These are phyloP conservation scores for Lachnum nothofagi DNA, from an alignment of 2,329 filamentous ascomycete species.

Conservation along the genomic window DNA sequence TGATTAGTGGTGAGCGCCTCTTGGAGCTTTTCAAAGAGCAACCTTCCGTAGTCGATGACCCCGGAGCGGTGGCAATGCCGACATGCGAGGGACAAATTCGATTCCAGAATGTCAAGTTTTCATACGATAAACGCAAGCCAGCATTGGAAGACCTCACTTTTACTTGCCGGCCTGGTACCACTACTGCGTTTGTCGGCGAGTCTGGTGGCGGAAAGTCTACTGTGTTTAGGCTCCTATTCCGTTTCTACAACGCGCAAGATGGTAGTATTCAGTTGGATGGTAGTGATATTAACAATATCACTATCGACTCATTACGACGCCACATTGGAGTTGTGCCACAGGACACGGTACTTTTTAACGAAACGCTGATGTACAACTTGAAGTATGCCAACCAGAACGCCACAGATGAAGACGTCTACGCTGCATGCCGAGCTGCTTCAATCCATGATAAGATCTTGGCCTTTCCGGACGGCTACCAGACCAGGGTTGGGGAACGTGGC, in stretches of 20 bases:
- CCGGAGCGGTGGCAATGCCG: constrained; percentile 56
- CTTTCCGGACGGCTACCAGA: constrained; percentile 83
- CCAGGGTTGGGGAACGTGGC: constrained; percentile 86
- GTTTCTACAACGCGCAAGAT: constrained; percentile 82
- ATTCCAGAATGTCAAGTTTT: constrained; percentile 85
- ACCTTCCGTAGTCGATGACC: constrained; percentile 79
- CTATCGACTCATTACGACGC: constrained; percentile 85
- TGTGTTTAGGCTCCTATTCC: constrained; percentile 89
- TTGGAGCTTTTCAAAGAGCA: constrained; percentile 94
- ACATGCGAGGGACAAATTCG: constrained; percentile 74
- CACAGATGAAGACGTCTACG: constrained; percentile 74
- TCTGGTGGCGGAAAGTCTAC: constrained; percentile 97
- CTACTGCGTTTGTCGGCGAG: constrained; percentile 91
- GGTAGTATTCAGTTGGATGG: constrained; percentile 83
- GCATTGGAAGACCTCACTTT: constrained; percentile 82
- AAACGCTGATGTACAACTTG: constrained; percentile 90
- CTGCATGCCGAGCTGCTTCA: constrained; percentile 77
- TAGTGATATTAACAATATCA: constrained; percentile 75
- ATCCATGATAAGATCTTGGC: constrained; percentile 89
- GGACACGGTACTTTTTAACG: constrained; percentile 92
- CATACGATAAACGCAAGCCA: constrained; percentile 81
- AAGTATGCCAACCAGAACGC: constrained; percentile 80
- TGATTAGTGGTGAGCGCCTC: constrained; percentile 95
- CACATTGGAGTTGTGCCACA: constrained; percentile 96
- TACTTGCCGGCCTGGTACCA: constrained; percentile 81